A percentile compares a stretch with the other conserved stretches of the same genome.
These are phyloP conservation scores for Diaporthe helianthi DNA, from an alignment of 2,329 filamentous ascomycete genomes.

Conservation along the genomic window DNA sequence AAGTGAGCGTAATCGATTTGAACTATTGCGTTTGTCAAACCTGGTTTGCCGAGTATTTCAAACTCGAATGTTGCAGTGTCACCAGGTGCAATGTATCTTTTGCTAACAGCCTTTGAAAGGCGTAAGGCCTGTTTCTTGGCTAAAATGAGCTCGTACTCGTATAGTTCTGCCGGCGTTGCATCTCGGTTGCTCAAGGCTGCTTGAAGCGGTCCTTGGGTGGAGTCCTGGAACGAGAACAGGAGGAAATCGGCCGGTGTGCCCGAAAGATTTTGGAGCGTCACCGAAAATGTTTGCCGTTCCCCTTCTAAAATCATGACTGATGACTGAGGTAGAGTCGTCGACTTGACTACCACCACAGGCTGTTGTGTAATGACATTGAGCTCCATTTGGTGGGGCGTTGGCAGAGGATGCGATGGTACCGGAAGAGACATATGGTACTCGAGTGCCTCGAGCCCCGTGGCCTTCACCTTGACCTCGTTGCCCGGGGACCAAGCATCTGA, in stretches of 20 bases:
- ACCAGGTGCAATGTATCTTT: slow-evolving; percentile 70
- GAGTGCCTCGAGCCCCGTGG: slow-evolving; percentile 69
- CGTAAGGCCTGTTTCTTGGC: slow-evolving; percentile 75
- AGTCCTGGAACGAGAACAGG: slow-evolving; percentile 88
- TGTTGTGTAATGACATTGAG: slow-evolving; percentile 82
- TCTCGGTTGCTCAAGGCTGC: slow-evolving; percentile 78
- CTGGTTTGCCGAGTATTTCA: slow-evolving; percentile 85
- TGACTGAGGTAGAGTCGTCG: slow-evolving; percentile 80
- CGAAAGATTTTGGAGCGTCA: slow-evolving; percentile 83
- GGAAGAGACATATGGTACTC: slow-evolving; percentile 51
- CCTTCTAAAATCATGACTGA: slow-evolving; percentile 94
- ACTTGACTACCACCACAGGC: slow-evolving; percentile 77
- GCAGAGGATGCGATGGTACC: slow-evolving; percentile 43
- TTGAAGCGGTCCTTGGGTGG: slow-evolving; percentile 79
- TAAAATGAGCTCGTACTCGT: slow-evolving; percentile 84
- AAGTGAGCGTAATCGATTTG: slow-evolving; percentile 88
- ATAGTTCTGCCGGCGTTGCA: slow-evolving; percentile 77
- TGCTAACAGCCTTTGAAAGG: slow-evolving; percentile 57
- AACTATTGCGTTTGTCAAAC: slow-evolving; percentile 78
- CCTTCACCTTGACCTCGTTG: slow-evolving; percentile 76
- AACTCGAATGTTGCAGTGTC: slow-evolving; percentile 77
- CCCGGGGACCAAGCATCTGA: slow-evolving; percentile 76
- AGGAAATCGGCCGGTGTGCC: slow-evolving; percentile 81
- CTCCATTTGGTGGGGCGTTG: slow-evolving; percentile 60
- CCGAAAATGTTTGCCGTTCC: slow-evolving; percentile 77